These are phyloP conservation scores for Linnemannia schmuckeri DNA, from an alignment of 192 early-diverging fungal genomes.

Conservation along the genomic window DNA sequence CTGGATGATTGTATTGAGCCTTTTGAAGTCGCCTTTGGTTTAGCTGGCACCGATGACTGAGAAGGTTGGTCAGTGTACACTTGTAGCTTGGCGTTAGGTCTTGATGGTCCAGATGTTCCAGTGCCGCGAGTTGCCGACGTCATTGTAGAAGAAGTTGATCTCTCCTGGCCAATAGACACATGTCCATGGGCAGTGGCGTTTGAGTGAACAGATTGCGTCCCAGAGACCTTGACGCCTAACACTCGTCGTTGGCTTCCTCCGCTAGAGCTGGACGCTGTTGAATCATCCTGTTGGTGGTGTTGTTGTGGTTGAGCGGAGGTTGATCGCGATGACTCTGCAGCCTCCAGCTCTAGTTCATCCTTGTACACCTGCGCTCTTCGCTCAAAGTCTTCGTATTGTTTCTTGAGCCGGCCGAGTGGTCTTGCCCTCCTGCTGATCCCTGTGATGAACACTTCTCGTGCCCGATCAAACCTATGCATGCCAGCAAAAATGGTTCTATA, in stretches of 20 bases:
- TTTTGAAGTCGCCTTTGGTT: background rate
- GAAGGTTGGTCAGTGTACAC: slow-evolving; percentile 45
- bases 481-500: background rate
- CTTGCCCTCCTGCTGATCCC: slow-evolving; percentile 80
- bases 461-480: slow-evolving; percentile 63
- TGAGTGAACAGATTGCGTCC: slow-evolving; percentile 24
- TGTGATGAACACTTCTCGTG: slow-evolving; percentile 72
- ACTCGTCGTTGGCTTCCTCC: slow-evolving; percentile 10
- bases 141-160: background rate
- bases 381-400: slow-evolving; percentile 71
- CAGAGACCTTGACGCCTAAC: slow-evolving; percentile 33
- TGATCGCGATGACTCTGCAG: background rate
- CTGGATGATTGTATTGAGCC: background rate
- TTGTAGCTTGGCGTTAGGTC: slow-evolving; percentile 17
- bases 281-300: background rate
- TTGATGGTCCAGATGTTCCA: background rate
- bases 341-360: slow-evolving; percentile 24
- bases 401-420: slow-evolving; percentile 74
- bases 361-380: slow-evolving; percentile 19
- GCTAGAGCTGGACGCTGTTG: background rate
- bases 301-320: background rate
- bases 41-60: background rate
- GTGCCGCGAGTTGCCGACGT: background rate
- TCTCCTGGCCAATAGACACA: slow-evolving; percentile 13
- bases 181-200: slow-evolving; percentile 12